These are phyloP conservation scores for Rhizomucor pusillus DNA, from an alignment of 371 early-diverging fungal species.

Conservation along the genomic window DNA sequence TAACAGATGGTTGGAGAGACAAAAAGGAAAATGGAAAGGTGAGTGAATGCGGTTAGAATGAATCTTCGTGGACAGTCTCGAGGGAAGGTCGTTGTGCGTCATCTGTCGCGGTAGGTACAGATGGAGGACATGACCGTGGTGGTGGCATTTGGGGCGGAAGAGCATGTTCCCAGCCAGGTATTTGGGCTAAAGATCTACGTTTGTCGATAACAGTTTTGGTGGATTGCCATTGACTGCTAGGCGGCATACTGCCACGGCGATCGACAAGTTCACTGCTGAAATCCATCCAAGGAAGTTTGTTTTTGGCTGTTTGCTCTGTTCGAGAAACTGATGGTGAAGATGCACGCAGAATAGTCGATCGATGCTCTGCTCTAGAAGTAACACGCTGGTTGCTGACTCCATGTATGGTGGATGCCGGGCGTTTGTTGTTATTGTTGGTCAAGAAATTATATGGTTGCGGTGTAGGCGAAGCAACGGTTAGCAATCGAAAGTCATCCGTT, in stretches of 20 bases:
- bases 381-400: background rate
- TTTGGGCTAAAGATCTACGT: constrained; percentile 32
- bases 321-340: constrained; percentile 1
- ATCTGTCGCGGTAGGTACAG: constrained; percentile 14
- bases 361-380: too few species aligned
- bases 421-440: constrained; percentile 1
- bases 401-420: constrained; percentile 1
- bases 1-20: background rate
- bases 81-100: background rate
- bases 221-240: constrained; percentile 3
- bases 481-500: constrained; percentile 32
- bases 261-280: background rate
- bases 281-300: background rate
- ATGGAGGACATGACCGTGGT: constrained; percentile 31
- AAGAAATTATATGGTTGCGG: background rate
- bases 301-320: background rate
- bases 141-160: constrained; percentile 43
- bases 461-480: constrained; percentile 13
- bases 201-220: constrained; percentile 27
- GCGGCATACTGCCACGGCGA: constrained; percentile 9
- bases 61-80: constrained; percentile 4
- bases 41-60: background rate
- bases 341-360: background rate
- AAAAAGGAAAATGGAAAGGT: background rate
- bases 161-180: constrained; percentile 37